These are phyloP conservation scores for Penicillium sp. DNA, from an alignment of 2,329 filamentous ascomycete species.

Conservation along the genomic window DNA sequence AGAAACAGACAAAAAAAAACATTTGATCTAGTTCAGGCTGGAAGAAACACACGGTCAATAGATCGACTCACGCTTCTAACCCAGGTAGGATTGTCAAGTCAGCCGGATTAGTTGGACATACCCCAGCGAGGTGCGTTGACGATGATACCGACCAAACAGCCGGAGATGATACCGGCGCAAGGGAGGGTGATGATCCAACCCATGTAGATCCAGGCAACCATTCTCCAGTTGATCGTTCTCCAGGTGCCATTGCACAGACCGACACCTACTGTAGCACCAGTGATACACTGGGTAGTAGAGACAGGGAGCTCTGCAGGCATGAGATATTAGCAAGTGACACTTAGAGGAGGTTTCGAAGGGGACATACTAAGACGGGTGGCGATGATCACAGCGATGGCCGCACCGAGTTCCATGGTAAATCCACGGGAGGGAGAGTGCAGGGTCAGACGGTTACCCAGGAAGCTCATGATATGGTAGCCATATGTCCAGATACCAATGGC, in stretches of 20 bases:
- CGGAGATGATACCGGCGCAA: constrained; percentile 39
- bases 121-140: not conserved
- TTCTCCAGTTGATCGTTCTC: constrained; percentile 47
- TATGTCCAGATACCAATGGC: constrained; percentile 45
- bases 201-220: constrained; percentile 45
- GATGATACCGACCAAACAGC: not conserved
- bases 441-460: constrained; percentile 46
- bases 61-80: not conserved
- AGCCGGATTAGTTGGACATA: not conserved
- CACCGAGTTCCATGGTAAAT: constrained; percentile 42
- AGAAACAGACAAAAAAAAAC: too few species aligned
- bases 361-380: constrained; percentile 34
- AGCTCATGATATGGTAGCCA: constrained; percentile 44
- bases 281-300: constrained; percentile 41
- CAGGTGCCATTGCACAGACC: constrained; percentile 37
- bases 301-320: constrained; percentile 24
- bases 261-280: constrained; percentile 37
- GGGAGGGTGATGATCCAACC: constrained; percentile 50
- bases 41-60: too few species aligned
- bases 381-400: constrained; percentile 42
- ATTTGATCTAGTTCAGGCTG: too few species aligned
- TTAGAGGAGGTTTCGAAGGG: not conserved
- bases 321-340: not conserved
- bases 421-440: constrained; percentile 37
- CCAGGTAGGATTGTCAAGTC: not conserved